Conservation (phyloP, 257 asterid species). For the Handroanthus guayacan region DNA sequence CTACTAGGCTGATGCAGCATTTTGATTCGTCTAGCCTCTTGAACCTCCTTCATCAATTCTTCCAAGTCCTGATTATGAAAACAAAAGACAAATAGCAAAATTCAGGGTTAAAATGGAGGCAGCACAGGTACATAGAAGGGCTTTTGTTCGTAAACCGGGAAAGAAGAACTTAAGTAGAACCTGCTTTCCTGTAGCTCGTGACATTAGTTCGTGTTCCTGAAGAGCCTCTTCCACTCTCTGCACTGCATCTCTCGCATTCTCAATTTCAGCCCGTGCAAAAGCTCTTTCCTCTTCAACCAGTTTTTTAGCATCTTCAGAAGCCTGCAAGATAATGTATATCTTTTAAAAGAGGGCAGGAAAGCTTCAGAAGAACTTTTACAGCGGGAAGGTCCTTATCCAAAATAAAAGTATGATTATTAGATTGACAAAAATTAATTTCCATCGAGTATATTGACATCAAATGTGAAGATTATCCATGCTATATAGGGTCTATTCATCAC, state of each 20-base stretch:
- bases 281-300: slow-evolving; percentile 92
- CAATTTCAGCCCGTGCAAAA: slow-evolving; percentile 90
- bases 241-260: slow-evolving; percentile 94
- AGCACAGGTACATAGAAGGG: not conserved
- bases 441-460: not conserved
- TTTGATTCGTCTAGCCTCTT: slow-evolving; percentile 92
- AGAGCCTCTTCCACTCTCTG: slow-evolving; percentile 99
- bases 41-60: slow-evolving; percentile 93
- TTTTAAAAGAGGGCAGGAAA: slow-evolving; percentile 1
- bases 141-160: not conserved
- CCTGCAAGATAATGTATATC: slow-evolving; percentile 52
- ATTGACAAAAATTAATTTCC: not conserved
- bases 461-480: not conserved
- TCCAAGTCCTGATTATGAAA: slow-evolving; percentile 72
- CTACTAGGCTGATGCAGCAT: slow-evolving; percentile 96
- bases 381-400: not conserved
- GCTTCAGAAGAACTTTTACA: not conserved
- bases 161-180: slow-evolving; percentile 46
- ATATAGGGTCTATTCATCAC: slow-evolving; percentile 19
- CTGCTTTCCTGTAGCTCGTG: slow-evolving; percentile 92
- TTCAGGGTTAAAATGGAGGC: not conserved
- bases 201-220: slow-evolving; percentile 85
- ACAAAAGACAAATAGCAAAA: not conserved
- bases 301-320: slow-evolving; percentile 97
- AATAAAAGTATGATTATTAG: not conserved